Evolutionary conservation across 306 rosid species (phyloP), one percentile per base, ranked within the genome.

Genomic region (Dicorynia guianensis): DNA sequence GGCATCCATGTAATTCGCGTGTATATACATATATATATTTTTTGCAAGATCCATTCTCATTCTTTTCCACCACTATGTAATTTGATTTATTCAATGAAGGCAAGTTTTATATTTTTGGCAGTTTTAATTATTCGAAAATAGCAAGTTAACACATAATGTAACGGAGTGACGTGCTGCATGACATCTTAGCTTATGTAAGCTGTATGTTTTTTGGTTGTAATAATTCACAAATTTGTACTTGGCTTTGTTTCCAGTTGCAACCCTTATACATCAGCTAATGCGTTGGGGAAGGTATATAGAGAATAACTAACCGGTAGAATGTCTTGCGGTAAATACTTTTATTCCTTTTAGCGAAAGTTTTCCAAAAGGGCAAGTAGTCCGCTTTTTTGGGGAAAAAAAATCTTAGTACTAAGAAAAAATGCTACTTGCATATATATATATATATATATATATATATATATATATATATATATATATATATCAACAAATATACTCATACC

Each of bases 1-100:
- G 83, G 90, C 87, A 47, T 63, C 87, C 76, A 82, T 90, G 95
- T 92, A 85, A 67, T 79, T 73, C 36, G 19, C 63, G 47, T 25
- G 17, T 57, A 30, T 65, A 44, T 44, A 47, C 50, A 43, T 30
- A 57, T 63, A 40, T 38, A 7, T 36, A 20, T 56, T 3, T 59
- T 47, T 40, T 81, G 39, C 80, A 35, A 47, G 39, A 63, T 52
- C 72, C 63, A 68, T 57, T 17, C 36, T 75, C 69, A 78, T 65
- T 63, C 67, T 60, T 76, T 60, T 75, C 7, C 53, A 17, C 34
- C 14, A 11, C 58, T 14, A 43, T 48, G 73, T 74, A 67, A 81
- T 68, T 74, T 78, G 76, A 81, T 77, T 66, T 52, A 50, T 62
- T 62, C 14, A 78, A 67, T 73, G 33, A 30, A 25, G 13, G 30